Percentiles rank a stretch among this genome's conserved stretches.
These are phyloP conservation scores for Cryptosporidium xiaoi DNA, from an alignment of 169 alveolate species.

Conservation along the genomic window DNA sequence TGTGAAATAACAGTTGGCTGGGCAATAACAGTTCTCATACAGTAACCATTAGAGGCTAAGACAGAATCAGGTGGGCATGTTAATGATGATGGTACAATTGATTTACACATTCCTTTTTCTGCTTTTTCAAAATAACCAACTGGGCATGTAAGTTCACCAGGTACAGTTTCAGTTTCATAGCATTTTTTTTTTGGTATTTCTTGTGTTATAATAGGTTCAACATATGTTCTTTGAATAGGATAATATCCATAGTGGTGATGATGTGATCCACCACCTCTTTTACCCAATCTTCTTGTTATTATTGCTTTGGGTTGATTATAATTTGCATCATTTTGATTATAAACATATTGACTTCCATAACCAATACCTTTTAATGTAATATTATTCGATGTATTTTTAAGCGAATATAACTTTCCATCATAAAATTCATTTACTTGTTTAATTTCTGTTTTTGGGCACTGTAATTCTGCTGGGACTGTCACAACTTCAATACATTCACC, in stretches of 20 bases:
- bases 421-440: not conserved
- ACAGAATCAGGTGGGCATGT: conserved; percentile 61
- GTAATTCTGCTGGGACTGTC: conserved; percentile 70
- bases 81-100: conserved; percentile 40
- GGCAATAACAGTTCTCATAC: conserved; percentile 35
- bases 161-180: conserved; percentile 31
- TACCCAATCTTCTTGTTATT: conserved; percentile 62
- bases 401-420: conserved; percentile 54
- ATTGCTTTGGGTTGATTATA: conserved; percentile 25
- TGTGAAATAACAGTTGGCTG: conserved; percentile 57
- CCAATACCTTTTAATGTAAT: conserved; percentile 5
- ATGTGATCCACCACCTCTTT: conserved; percentile 29
- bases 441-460: conserved; percentile 38
- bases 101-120: conserved; percentile 62
- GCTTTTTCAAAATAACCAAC: conserved; percentile 42
- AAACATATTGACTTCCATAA: conserved; percentile 49
- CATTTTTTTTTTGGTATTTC: conserved; percentile 44
- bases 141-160: conserved; percentile 56
- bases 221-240: conserved; percentile 44
- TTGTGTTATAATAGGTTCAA: conserved; percentile 2
- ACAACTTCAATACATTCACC: conserved; percentile 64
- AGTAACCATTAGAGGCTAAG: conserved; percentile 19
- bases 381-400: conserved; percentile 13
- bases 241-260: conserved; percentile 50
- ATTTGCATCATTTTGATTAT: conserved; percentile 8